Conservation (phyloP, 768 basidiomycete genomes). For the Floccularia luteovirens region DNA sequence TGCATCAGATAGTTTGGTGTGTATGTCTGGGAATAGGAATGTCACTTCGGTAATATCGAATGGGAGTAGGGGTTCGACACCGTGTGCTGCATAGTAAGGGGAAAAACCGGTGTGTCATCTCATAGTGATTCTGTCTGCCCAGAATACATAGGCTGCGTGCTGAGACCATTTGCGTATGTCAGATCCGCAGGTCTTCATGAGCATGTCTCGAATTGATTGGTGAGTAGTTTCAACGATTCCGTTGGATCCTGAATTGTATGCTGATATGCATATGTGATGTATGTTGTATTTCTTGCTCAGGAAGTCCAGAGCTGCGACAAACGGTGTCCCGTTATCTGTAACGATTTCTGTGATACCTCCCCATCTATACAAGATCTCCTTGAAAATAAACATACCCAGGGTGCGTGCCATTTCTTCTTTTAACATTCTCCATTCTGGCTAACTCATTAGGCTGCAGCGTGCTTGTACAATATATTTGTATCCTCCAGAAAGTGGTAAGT, state of each 20-base stretch:
- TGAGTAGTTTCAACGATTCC: conserved; percentile 12
- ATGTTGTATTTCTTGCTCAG: conserved; percentile 15
- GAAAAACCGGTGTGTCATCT: conserved; percentile 19
- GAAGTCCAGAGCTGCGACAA: conserved; percentile 10
- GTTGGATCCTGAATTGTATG: conserved; percentile 16
- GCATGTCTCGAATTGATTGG: conserved; percentile 20
- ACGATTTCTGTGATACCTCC: conserved; percentile 27
- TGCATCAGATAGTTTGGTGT: conserved; percentile 10
- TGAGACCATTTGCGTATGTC: conserved; percentile 22
- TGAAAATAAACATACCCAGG: conserved; percentile 15
- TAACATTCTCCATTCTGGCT: conserved; percentile 14
- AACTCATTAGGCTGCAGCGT: conserved; percentile 9
- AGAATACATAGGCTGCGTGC: conserved; percentile 17
- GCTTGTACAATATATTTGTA: conserved; percentile 17
- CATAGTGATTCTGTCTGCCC: conserved; percentile 26
- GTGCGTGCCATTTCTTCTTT: conserved; percentile 11
- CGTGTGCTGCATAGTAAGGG: conserved; percentile 21
- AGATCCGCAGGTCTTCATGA: conserved; percentile 24
- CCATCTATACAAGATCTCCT: conserved; percentile 28
- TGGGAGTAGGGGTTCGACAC: conserved; percentile 21
- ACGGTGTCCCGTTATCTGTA: conserved; percentile 27
- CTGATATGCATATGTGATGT: conserved; percentile 14
- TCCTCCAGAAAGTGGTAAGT: conserved; percentile 13
- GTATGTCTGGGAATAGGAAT: conserved; percentile 15
- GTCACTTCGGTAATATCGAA: conserved; percentile 23